Evolutionary conservation across 495 filamentous ascomycete species (phyloP).

Genomic region (Penicillium waksmanii): DNA sequence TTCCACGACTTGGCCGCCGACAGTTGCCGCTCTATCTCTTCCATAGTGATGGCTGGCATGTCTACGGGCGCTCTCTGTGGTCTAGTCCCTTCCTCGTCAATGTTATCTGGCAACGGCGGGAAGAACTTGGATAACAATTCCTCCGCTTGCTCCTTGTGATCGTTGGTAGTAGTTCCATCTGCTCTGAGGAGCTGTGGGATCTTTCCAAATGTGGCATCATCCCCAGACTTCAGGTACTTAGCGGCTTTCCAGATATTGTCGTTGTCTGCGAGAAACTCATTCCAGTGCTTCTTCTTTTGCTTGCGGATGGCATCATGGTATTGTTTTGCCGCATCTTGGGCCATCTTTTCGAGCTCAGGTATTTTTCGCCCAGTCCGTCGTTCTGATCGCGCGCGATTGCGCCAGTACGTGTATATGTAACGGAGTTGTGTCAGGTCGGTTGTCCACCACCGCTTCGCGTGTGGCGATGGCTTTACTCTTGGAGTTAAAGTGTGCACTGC

Average conservation of each 20-base stretch:
- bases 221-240: conserved; percentile 27
- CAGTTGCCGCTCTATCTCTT: conserved; percentile 28
- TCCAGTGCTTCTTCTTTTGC: conserved; percentile 33
- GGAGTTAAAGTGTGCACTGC: conserved; percentile 12
- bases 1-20: conserved; percentile 25
- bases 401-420: conserved; percentile 17
- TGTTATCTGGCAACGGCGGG: conserved; percentile 25
- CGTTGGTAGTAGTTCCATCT: conserved; percentile 21
- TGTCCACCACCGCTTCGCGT: conserved; percentile 24
- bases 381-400: conserved; percentile 20
- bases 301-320: conserved; percentile 29
- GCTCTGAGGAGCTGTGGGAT: conserved; percentile 20
- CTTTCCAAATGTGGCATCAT: conserved; percentile 22
- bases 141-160: conserved; percentile 28
- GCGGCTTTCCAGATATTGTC: conserved; percentile 33
- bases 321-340: conserved; percentile 25
- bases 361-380: conserved; percentile 14
- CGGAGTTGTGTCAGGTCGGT: conserved; percentile 21
- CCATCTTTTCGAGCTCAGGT: conserved; percentile 21
- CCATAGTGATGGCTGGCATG: conserved; percentile 24
- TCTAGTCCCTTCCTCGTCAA: conserved; percentile 26
- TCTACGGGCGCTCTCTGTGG: conserved; percentile 23
- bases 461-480: conserved; percentile 19
- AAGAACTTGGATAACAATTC: conserved; percentile 34
- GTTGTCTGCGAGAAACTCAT: conserved; percentile 28